Evolutionary conservation across 352 stramenopile genomes (phyloP), one percentile per base, ranked within the genome.

Genomic region (Phytophthora podocarpi): DNA sequence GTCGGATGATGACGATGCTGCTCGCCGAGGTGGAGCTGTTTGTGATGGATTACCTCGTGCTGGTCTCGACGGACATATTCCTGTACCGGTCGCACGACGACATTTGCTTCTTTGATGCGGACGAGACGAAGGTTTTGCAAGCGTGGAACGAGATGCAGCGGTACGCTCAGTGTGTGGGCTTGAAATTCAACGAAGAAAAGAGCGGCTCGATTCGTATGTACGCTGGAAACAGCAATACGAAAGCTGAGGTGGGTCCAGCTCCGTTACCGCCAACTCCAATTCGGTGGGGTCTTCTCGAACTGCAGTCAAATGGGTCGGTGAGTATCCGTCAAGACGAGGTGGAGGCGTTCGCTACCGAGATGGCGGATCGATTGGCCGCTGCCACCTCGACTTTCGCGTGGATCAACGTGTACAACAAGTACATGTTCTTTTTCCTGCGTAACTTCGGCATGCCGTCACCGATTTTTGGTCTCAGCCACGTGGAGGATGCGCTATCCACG

Each of bases 351-450:
- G 71, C 73, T 13, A 67, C 45, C 4, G 76, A 85, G 35, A 72
- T 85, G 60, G 52, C 57, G 3, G 69, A 72, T 36, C 74, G 74
- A 16, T 39, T 85, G 10, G 26, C 31, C 21, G 64, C 61, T 36
- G 64, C 72, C 1, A 35, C 41, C 1, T 74, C 76, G 1, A 68
- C 72, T 2, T 70, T 85, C 20, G 45, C 62, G 11, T 80, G 70
- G 63, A 61, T 80, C 32, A 80, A 78, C 28, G 67, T 82, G 50
- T 85, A 82, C 73, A 85, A 85, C 59, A 82, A 82, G 59, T 85
- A 82, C 68, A 79, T 85, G 73, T 40, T 59, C 18, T 81, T 82
- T 48, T 82, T 85, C 54, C 48, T 82, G 11, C 73, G 73, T 27
- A 82, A 77, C 59, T 76, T 85, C 51, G 70, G 76, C 23, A 72